These are phyloP conservation scores for Punica granatum DNA, from an alignment of 345 rosid species.

Conservation along the genomic window DNA sequence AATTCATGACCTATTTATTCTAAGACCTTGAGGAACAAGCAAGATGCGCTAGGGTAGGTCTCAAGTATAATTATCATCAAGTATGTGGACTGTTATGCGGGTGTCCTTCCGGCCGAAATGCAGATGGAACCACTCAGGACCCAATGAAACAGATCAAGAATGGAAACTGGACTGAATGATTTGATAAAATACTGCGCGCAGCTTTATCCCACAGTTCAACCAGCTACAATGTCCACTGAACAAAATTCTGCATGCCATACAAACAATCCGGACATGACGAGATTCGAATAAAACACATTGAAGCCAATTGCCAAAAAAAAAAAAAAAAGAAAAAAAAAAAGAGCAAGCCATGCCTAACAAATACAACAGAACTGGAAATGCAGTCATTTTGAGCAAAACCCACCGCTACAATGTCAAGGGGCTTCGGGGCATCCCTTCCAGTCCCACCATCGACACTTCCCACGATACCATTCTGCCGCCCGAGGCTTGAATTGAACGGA, in stretches of 20 bases:
- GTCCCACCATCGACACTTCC: conserved; percentile 27
- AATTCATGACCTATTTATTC: neutral
- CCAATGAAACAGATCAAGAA: neutral
- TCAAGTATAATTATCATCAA: no score
- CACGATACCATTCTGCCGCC: conserved; percentile 29
- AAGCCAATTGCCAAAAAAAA: neutral
- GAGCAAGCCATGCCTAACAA: neutral
- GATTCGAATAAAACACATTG: neutral
- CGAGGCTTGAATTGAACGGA: conserved; percentile 66
- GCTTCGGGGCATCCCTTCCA: conserved; percentile 77
- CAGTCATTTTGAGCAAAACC: conserved; percentile 12
- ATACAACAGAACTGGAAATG: neutral
- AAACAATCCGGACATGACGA: neutral
- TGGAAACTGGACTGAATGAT: neutral
- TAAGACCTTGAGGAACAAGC: neutral
- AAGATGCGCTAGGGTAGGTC: no score
- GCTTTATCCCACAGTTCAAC: neutral
- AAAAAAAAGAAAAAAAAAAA: neutral
- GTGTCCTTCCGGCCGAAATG: neutral
- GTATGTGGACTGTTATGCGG: no score
- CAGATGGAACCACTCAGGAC: neutral
- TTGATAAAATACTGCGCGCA: neutral
- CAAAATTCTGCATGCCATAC: neutral
- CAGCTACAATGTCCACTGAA: neutral
- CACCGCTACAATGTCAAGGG: conserved; percentile 75